phyloP scores from a whole-genome alignment of 2,329 filamentous ascomycete genomes.

The Lecanosticta acicola region DNA sequence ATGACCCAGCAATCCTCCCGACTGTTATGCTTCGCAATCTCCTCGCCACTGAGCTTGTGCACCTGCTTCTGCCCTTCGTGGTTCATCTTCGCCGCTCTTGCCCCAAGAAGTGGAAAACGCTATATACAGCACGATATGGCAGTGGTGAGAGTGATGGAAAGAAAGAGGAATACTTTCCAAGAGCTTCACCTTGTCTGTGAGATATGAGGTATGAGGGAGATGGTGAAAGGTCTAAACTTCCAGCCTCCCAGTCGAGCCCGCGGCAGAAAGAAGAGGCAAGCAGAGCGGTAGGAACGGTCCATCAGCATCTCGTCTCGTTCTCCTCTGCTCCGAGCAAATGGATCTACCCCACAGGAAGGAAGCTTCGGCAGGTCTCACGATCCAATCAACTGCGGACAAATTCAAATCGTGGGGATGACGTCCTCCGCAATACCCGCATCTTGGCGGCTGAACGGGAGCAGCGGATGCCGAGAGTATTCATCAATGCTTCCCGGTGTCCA shows the following conservation, averaged over 20 bases:
- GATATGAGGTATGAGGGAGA: too few relatives aligned
- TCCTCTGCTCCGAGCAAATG: constrained; percentile 1
- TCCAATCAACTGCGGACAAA: neutral
- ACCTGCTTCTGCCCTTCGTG: constrained; percentile 33
- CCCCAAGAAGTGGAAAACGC: neutral
- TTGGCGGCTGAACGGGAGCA: neutral
- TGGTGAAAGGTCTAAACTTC: too few relatives aligned
- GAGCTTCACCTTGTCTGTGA: too few relatives aligned
- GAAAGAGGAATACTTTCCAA: neutral
- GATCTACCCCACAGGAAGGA: neutral
- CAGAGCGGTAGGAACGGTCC: neutral
- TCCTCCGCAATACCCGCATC: constrained; percentile 1
- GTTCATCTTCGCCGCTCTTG: constrained; percentile 37
- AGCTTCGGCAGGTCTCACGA: neutral
- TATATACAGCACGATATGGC: neutral
- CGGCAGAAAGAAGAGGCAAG: too few relatives aligned
- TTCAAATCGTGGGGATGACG: neutral
- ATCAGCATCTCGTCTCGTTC: too few relatives aligned
- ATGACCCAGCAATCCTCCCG: constrained; percentile 88
- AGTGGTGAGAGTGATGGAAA: neutral
- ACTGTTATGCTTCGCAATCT: constrained; percentile 69
- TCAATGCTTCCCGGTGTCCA: too few relatives aligned
- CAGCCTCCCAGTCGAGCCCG: too few relatives aligned
- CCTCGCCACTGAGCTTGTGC: constrained; percentile 40
- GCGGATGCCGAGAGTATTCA: too few relatives aligned